phyloP scores from a whole-genome alignment of 176 grass and related monocot genomes.

The Phyllostachys edulis region DNA sequence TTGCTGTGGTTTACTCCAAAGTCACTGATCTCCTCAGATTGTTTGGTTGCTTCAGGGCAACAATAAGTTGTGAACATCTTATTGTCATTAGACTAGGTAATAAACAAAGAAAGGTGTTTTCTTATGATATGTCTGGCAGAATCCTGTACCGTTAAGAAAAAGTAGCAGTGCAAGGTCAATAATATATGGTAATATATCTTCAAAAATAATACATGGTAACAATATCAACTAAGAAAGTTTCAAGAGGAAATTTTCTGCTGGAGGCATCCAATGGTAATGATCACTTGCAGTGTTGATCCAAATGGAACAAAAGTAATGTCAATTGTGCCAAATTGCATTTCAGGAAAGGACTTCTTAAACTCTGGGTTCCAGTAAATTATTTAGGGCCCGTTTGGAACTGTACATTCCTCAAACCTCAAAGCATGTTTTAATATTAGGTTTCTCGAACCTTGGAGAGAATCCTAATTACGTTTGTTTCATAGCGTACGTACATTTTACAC shows the following conservation, averaged over 20 bases:
- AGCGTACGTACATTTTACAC: background rate
- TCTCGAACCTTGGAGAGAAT: background rate
- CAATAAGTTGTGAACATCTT: background rate
- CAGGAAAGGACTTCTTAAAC: background rate
- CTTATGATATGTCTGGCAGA: background rate
- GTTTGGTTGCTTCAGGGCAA: background rate
- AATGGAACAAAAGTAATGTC: background rate
- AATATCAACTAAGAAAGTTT: background rate
- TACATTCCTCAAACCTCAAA: background rate
- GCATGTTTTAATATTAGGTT: background rate
- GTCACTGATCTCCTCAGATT: background rate
- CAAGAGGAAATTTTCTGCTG: background rate
- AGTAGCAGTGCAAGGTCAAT: background rate
- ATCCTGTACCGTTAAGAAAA: background rate
- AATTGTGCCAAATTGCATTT: background rate
- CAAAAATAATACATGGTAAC: background rate
- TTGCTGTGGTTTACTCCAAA: conserved; percentile 45
- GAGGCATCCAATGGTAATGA: background rate
- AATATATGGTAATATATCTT: background rate
- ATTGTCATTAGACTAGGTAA: background rate
- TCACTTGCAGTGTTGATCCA: background rate
- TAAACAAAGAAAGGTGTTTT: background rate
- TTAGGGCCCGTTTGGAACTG: background rate
- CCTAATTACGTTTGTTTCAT: background rate
- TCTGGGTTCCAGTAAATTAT: background rate